Evolutionary conservation across 2,329 filamentous ascomycete genomes (phyloP).

Genomic region (Cladosporium sp.): DNA sequence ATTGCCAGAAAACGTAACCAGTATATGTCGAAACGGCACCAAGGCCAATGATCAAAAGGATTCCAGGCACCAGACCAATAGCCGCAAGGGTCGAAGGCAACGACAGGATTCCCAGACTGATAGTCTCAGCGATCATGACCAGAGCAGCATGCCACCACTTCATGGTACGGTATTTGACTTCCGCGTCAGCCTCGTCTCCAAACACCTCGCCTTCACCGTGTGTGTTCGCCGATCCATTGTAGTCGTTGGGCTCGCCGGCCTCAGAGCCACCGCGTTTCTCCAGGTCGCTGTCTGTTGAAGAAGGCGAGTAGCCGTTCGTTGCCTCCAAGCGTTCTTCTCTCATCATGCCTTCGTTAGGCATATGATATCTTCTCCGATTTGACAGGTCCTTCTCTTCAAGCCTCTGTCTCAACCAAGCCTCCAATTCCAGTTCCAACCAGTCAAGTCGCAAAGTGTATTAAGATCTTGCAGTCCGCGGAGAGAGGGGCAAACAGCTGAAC

Average conservation of each 20-base stretch:
- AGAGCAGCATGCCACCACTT: constrained; percentile 42
- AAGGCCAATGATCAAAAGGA: constrained; percentile 52
- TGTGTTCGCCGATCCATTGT: constrained; percentile 5
- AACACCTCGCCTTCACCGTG: constrained; percentile 6
- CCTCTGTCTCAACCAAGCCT: no score
- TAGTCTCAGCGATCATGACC: constrained; percentile 56
- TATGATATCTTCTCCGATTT: no score
- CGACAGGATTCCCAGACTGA: constrained; percentile 54
- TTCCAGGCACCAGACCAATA: constrained; percentile 51
- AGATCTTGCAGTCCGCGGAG: no score
- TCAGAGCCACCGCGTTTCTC: constrained; percentile 5
- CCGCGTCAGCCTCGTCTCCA: constrained; percentile 13
- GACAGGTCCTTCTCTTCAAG: no score
- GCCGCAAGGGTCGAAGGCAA: constrained; percentile 51
- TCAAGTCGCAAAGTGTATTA: no score
- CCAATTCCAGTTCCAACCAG: no score
- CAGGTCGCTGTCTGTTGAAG: constrained; percentile 5
- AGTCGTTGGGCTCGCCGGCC: background rate
- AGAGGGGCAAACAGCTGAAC: no score
- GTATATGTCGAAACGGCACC: constrained; percentile 58
- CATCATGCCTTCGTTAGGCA: background rate
- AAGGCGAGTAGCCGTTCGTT: constrained; percentile 5
- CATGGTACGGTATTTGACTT: constrained; percentile 50
- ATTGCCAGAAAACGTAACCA: constrained; percentile 57
- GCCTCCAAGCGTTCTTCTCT: background rate